Evolutionary conservation across 495 filamentous ascomycete genomes (phyloP).

Genomic region (Xylaria palmicola): DNA sequence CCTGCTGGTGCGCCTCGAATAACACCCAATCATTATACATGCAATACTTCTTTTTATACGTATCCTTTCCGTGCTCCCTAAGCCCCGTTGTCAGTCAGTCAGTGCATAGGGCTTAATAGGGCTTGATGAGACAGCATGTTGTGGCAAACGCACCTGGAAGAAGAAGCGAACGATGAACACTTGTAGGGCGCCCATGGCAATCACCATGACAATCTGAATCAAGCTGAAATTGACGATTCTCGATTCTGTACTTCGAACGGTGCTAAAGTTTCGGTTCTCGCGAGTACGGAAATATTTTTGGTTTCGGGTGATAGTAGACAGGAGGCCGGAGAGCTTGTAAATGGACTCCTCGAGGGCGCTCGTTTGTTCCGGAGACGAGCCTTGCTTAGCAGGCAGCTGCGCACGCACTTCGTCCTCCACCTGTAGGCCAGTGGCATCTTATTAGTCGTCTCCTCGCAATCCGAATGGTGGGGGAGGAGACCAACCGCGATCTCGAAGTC

Average conservation of each 20-base stretch:
- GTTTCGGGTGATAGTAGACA: constrained; percentile 95
- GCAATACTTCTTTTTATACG: constrained; percentile 41
- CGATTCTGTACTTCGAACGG: constrained; percentile 90
- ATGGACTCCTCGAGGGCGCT: constrained; percentile 90
- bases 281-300: constrained; percentile 99
- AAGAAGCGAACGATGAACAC: constrained; percentile 99
- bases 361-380: constrained; percentile 88
- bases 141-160: constrained; percentile 71
- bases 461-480: constrained; percentile 11
- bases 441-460: constrained; percentile 7
- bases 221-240: constrained; percentile 97
- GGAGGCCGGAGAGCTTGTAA: constrained; percentile 87
- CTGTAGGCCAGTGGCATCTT: constrained; percentile 47
- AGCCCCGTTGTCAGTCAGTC: constrained; percentile 26
- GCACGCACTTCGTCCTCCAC: constrained; percentile 89
- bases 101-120: background rate
- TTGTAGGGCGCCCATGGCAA: constrained; percentile 94
- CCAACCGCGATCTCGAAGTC: constrained; percentile 97
- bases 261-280: constrained; percentile 98
- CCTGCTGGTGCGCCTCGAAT: constrained; percentile 27
- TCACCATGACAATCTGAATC: constrained; percentile 86
- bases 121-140: no score
- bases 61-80: constrained; percentile 60
- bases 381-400: constrained; percentile 85
- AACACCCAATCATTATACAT: constrained; percentile 18